phyloP scores from a whole-genome alignment of 2,329 filamentous ascomycete genomes.

The Nothophaeocryptopus gaeumannii region DNA sequence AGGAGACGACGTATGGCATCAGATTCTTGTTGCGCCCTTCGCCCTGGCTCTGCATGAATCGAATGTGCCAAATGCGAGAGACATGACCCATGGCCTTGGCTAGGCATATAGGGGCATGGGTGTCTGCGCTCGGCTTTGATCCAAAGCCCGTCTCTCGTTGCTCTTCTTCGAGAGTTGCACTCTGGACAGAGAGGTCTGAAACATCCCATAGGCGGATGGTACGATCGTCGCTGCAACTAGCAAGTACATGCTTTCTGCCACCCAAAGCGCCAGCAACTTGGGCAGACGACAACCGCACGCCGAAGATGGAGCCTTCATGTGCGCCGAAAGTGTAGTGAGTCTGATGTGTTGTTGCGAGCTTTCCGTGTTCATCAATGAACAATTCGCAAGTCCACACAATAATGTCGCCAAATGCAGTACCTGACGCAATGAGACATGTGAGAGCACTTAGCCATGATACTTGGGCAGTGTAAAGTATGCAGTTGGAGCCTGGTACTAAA shows the following conservation, averaged over 20 bases:
- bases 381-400: constrained; percentile 74
- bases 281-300: constrained; percentile 69
- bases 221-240: constrained; percentile 91
- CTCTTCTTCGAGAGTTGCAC: constrained; percentile 21
- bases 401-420: constrained; percentile 93
- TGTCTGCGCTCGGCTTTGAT: constrained; percentile 31
- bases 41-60: constrained; percentile 50
- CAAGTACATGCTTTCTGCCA: constrained; percentile 60
- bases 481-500: constrained; percentile 65
- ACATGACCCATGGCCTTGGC: constrained; percentile 79
- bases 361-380: not conserved
- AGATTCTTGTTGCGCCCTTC: not conserved
- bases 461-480: constrained; percentile 83
- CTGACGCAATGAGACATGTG: constrained; percentile 73
- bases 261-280: constrained; percentile 37
- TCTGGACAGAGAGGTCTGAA: constrained; percentile 47
- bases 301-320: constrained; percentile 93
- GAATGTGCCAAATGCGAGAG: constrained; percentile 85
- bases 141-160: constrained; percentile 48
- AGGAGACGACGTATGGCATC: constrained; percentile 54
- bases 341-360: constrained; percentile 31
- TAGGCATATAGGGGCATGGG: constrained; percentile 47
- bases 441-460: constrained; percentile 60
- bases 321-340: constrained; percentile 59
- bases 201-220: constrained; percentile 88